Conservation (phyloP, 192 early-diverging fungal species). For the Rhizoclosmatium sp. region DNA sequence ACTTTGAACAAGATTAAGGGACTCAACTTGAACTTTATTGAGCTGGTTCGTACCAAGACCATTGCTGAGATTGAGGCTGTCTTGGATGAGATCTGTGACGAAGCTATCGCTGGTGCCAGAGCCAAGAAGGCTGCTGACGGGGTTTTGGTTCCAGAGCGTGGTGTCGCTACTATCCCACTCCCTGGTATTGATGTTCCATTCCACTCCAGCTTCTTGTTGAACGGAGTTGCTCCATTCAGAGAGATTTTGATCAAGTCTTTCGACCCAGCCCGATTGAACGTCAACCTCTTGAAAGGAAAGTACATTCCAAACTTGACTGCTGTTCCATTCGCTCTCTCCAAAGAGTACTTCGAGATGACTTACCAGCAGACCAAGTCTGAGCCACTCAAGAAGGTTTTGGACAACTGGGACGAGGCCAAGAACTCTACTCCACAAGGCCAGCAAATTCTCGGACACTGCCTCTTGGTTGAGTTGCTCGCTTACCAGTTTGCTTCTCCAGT, state of each 20-base stretch:
- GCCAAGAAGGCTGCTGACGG: constrained; percentile 66
- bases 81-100: constrained; percentile 78
- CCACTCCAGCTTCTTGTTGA: constrained; percentile 93
- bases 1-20: constrained; percentile 89
- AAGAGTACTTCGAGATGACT: constrained; percentile 78
- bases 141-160: constrained; percentile 79
- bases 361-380: constrained; percentile 75
- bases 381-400: constrained; percentile 79
- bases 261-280: constrained; percentile 83
- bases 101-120: constrained; percentile 70
- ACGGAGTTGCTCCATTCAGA: constrained; percentile 93
- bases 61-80: constrained; percentile 85
- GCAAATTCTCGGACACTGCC: constrained; percentile 84
- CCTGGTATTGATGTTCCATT: constrained; percentile 96
- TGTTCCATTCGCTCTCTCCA: constrained; percentile 81
- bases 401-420: constrained; percentile 78
- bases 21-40: constrained; percentile 85
- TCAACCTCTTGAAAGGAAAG: constrained; percentile 78
- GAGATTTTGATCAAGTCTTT: constrained; percentile 85
- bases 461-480: constrained; percentile 88
- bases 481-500: constrained; percentile 95
- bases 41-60: constrained; percentile 84
- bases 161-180: constrained; percentile 89
- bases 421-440: constrained; percentile 77
- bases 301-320: constrained; percentile 98